Percentiles rank a stretch among this genome's conserved stretches.
Evolutionary conservation across 192 early-diverging fungal genomes (phyloP).

Genomic region (Umbelopsis ramanniana): DNA sequence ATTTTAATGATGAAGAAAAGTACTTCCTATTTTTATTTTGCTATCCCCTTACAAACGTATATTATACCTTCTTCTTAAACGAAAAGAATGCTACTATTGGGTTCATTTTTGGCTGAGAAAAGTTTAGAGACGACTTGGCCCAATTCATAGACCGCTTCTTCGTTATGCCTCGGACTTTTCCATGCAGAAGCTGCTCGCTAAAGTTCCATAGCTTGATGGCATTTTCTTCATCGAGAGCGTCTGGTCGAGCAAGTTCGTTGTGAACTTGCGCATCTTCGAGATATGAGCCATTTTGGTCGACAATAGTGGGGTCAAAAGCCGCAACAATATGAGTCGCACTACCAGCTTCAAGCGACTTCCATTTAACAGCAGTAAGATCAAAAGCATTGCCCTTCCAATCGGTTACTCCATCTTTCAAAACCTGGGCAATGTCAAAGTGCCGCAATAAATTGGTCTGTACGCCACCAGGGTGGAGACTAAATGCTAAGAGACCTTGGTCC

Average conservation of each 20-base stretch:
- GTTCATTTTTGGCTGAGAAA: too few species aligned
- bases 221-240: conserved; percentile 3
- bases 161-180: neutral
- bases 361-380: conserved; percentile 4
- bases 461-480: conserved; percentile 21
- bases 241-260: conserved; percentile 1
- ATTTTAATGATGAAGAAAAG: too few species aligned
- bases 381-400: conserved; percentile 4
- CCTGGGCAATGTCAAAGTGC: conserved; percentile 12
- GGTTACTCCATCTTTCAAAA: conserved; percentile 1
- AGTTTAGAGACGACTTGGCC: too few species aligned
- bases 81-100: too few species aligned
- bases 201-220: conserved; percentile 7
- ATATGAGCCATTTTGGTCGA: conserved; percentile 1
- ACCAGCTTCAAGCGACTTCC: conserved; percentile 5
- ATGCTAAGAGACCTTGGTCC: conserved; percentile 7
- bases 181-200: conserved; percentile 1
- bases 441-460: conserved; percentile 9
- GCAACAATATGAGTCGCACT: conserved; percentile 8
- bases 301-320: conserved; percentile 9
- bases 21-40: too few species aligned
- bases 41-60: too few species aligned
- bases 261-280: conserved; percentile 5
- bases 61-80: too few species aligned
- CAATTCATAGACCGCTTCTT: too few species aligned